Evolutionary conservation across 352 stramenopile species (phyloP).

Genomic region (Globisporangium abappressorium): DNA sequence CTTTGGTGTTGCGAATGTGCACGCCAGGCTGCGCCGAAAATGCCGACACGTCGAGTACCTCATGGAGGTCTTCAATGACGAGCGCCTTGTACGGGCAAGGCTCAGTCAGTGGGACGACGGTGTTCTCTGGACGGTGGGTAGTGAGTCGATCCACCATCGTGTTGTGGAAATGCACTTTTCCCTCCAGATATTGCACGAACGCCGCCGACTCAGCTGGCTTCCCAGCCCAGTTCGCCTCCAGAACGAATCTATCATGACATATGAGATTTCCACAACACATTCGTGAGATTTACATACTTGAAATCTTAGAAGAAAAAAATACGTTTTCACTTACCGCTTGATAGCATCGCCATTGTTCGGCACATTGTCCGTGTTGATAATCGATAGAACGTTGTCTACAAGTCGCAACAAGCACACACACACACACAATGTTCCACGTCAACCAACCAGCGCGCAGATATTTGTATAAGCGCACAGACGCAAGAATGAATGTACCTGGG

Average conservation of each 20-base stretch:
- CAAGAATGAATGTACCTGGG: conserved; percentile 25
- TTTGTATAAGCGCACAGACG: not conserved
- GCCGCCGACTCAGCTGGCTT: conserved; percentile 20
- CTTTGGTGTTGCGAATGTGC: conserved; percentile 32
- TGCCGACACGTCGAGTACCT: conserved; percentile 26
- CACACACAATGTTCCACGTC: not conserved
- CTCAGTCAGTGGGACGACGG: conserved; percentile 58
- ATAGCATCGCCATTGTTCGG: conserved; percentile 63
- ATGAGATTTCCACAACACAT: not conserved
- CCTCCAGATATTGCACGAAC: conserved; percentile 40
- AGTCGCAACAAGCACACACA: not conserved
- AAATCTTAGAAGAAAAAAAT: not conserved
- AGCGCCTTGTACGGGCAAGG: conserved; percentile 60
- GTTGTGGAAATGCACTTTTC: conserved; percentile 74
- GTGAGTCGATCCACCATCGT: conserved; percentile 85
- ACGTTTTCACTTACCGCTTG: conserved; percentile 24
- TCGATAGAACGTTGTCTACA: conserved; percentile 45
- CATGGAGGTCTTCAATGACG: conserved; percentile 60
- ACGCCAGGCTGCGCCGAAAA: conserved; percentile 44
- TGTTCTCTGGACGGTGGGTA: conserved; percentile 36
- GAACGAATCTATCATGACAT: conserved; percentile 21
- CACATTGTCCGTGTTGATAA: conserved; percentile 85
- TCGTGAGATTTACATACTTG: not conserved
- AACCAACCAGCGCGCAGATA: not conserved
- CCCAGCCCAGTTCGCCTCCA: conserved; percentile 22